Conservation (phyloP, 257 asterid genomes). For the Datura wrightii region DNA sequence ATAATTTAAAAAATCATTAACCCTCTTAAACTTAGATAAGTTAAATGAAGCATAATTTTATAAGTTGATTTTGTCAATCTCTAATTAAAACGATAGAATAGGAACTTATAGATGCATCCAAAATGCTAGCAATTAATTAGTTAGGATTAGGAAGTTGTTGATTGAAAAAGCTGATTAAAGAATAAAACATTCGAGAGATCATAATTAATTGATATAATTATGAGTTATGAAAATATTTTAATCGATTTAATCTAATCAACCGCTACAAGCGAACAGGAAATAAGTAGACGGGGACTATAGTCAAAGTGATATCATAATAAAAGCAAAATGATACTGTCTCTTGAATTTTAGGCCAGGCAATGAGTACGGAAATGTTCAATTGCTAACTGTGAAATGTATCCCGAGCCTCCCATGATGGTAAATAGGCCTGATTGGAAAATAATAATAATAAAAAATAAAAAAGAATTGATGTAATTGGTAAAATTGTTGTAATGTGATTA, state of each 20-base stretch:
- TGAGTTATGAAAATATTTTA: too few relatives aligned
- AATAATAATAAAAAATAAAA: too few relatives aligned
- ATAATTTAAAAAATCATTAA: too few relatives aligned
- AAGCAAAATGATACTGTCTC: not conserved
- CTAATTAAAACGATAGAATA: not conserved
- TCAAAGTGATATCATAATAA: not conserved
- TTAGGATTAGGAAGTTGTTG: not conserved
- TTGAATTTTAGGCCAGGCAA: not conserved
- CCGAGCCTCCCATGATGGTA: not conserved
- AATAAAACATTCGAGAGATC: not conserved
- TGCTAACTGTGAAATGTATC: not conserved
- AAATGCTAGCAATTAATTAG: not conserved
- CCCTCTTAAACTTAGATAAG: too few relatives aligned
- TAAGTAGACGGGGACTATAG: not conserved
- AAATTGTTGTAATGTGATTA: too few relatives aligned
- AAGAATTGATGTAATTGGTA: too few relatives aligned
- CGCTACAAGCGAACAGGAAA: not conserved
- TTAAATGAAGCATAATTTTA: too few relatives aligned
- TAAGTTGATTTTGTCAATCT: not conserved
- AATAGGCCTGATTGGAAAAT: not conserved
- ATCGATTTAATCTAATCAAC: not conserved
- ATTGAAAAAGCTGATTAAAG: not conserved
- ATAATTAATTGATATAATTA: not conserved
- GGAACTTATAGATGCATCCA: constrained; percentile 22
- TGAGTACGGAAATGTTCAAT: not conserved